These are phyloP conservation scores for Candida insectalens DNA, from an alignment of 805 yeast species.

Conservation along the genomic window DNA sequence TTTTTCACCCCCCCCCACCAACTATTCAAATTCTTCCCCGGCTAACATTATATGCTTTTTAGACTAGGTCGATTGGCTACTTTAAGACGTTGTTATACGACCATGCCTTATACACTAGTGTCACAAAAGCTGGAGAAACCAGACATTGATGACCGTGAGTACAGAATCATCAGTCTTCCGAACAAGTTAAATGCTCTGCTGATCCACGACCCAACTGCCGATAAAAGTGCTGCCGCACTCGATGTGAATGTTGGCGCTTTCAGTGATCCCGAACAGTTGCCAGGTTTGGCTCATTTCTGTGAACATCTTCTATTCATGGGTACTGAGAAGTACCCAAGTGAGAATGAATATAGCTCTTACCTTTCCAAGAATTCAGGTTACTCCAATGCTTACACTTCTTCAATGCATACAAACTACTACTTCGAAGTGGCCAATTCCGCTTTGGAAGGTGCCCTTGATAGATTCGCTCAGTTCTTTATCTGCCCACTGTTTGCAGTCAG, in stretches of 20 bases:
- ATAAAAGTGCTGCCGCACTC: conserved; percentile 69
- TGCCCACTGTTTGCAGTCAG: conserved; percentile 62
- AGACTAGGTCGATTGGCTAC: too few species aligned
- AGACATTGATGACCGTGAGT: conserved; percentile 62
- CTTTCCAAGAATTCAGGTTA: conserved; percentile 79
- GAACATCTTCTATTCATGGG: conserved; percentile 74
- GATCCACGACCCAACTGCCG: conserved; percentile 61
- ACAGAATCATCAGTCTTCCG: conserved; percentile 50
- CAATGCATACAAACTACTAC: conserved; percentile 82
- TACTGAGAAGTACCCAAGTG: conserved; percentile 64
- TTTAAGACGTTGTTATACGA: conserved; percentile 47
- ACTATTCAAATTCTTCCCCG: too few species aligned
- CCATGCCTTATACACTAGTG: conserved; percentile 7
- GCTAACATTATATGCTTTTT: too few species aligned
- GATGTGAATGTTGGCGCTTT: conserved; percentile 75
- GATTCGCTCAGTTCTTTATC: conserved; percentile 89
- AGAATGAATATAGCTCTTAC: conserved; percentile 64
- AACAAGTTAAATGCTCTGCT: conserved; percentile 53
- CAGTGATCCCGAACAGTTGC: conserved; percentile 51
- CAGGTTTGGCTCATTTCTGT: conserved; percentile 76
- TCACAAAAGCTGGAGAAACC: conserved; percentile 29
- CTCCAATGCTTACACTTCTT: conserved; percentile 87
- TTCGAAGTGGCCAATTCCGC: conserved; percentile 74
- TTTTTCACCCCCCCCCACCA: too few species aligned
- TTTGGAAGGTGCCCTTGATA: conserved; percentile 79